Base-by-base conservation (phyloP, 768 basidiomycete genomes). In the Suillus spraguei region DNA sequence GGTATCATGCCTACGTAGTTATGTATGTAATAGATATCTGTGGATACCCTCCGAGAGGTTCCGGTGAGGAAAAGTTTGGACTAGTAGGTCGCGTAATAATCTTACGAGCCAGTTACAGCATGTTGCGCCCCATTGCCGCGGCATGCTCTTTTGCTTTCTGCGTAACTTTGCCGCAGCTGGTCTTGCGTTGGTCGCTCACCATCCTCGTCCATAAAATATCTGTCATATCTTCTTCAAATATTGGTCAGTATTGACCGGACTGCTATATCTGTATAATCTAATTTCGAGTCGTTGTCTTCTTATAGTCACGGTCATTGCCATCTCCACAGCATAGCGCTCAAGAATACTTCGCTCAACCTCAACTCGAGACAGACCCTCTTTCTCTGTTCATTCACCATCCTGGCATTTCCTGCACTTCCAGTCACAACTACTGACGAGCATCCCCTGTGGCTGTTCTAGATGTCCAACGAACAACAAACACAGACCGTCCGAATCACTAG, bases 291-390 rank as follows among this genome's bases (percentile, higher is more conserved):
- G 54, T 56, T 3, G 52, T 58, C 28, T 28, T 17, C 50, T 28
- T 17, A 32, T 28, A 28, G 28, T 52, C 38, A 39, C 8, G 17
- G 22, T 28, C 38, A 58, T 58, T 39, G 56, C 56, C 56, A 58
- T 58, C 56, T 58, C 24, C 56, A 58, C 56, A 58, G 56, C 56
- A 58, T 38, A 58, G 56, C 38, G 56, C 56, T 41, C 56, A 58
- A 41, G 38, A 41, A 58, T 39, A 58, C 1, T 20, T 5, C 17
- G 24, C 56, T 58, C 24, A 39, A 56, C 55, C 38, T 17, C 14
- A 20, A 20, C 38, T 10, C 11, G 5, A 17, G 24, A 55, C 36
- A 7, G 22, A 2, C 54, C 7, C 20, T 55, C 36, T 55, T 50
- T 28, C 17, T 28, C 5, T 6, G 17, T 58, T 39, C 56, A 2